Conservation (phyloP, 805 yeast genomes). For the Candida arabinofermentans region DNA sequence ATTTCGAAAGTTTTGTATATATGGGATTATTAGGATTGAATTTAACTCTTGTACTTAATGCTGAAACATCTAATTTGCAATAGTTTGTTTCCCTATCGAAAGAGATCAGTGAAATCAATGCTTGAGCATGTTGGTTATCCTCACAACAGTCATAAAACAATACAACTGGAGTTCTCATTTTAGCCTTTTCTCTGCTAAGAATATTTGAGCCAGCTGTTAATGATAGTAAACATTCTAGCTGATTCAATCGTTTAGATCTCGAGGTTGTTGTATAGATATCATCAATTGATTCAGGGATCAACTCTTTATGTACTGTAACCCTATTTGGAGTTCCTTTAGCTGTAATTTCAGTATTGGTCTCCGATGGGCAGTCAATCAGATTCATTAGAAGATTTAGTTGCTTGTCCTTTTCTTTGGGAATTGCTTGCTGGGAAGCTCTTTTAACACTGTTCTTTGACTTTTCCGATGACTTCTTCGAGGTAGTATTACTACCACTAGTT, state of each 20-base stretch:
- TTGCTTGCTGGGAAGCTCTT: too few species aligned
- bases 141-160: constrained; percentile 53
- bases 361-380: constrained; percentile 22
- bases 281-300: constrained; percentile 18
- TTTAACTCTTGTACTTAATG: constrained; percentile 17
- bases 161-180: constrained; percentile 33
- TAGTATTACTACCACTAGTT: too few species aligned
- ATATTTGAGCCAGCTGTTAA: constrained; percentile 34
- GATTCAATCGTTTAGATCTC: constrained; percentile 20
- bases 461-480: too few species aligned
- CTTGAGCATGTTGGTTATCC: constrained; percentile 32
- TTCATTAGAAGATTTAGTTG: constrained; percentile 15
- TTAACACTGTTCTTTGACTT: too few species aligned
- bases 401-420: constrained; percentile 20
- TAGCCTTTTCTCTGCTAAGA: constrained; percentile 38
- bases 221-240: constrained; percentile 22
- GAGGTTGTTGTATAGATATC: constrained; percentile 30
- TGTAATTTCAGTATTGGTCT: constrained; percentile 6
- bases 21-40: constrained; percentile 4
- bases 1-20: constrained; percentile 24
- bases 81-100: constrained; percentile 25
- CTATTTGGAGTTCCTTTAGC: constrained; percentile 21
- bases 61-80: constrained; percentile 27
- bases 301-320: constrained; percentile 14
- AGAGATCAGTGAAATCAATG: constrained; percentile 18